phyloP scores from a whole-genome alignment of 2,329 filamentous ascomycete species.

The Cercospora sp. region DNA sequence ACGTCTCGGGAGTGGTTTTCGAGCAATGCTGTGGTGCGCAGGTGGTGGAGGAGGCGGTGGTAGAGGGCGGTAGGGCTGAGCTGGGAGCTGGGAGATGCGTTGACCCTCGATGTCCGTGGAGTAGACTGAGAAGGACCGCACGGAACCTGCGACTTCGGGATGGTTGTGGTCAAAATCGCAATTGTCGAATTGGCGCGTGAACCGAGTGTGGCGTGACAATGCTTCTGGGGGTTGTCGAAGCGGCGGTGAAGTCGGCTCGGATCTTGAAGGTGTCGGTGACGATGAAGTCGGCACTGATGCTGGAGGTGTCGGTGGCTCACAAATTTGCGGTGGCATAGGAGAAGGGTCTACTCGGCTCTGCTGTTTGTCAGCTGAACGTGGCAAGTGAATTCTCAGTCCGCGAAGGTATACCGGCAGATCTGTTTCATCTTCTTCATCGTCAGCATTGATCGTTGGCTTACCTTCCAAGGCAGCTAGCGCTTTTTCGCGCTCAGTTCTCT shows the following conservation, averaged over 20 bases:
- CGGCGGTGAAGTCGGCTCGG: not conserved
- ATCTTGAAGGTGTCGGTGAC: not conserved
- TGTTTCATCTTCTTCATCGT: not conserved
- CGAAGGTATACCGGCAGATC: constrained; percentile 1
- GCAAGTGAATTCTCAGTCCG: not conserved
- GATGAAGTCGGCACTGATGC: not conserved
- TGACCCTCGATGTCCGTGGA: not conserved
- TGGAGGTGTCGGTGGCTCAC: not conserved
- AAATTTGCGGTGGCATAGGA: not conserved
- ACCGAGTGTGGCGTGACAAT: not conserved
- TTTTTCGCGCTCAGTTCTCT: not conserved
- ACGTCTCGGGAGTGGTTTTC: not conserved
- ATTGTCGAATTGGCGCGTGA: not conserved
- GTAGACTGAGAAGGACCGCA: not conserved
- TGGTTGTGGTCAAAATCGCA: not conserved
- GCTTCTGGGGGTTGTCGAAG: not conserved
- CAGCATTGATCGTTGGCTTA: not conserved
- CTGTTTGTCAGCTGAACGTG: not conserved
- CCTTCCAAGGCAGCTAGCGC: not conserved
- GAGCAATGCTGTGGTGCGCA: not conserved
- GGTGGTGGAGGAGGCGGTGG: not conserved
- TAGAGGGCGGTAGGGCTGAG: not conserved
- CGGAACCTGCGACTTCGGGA: not conserved
- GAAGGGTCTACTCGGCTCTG: not conserved
- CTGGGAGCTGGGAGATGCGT: not conserved